Conservation (phyloP, 148 eudicot genomes). For the Rhododendron mucronatum region DNA sequence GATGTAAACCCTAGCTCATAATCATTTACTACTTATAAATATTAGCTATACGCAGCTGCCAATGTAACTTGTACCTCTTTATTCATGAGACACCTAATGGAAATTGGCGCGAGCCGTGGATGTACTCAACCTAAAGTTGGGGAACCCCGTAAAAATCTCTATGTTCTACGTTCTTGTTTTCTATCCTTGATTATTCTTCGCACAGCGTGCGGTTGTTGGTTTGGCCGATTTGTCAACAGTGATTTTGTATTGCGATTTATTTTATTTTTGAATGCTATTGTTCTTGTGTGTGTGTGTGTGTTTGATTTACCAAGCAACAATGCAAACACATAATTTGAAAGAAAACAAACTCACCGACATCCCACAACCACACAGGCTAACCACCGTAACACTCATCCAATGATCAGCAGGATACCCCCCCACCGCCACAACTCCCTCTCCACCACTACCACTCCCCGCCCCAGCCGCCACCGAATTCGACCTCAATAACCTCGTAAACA, state of each 20-base stretch:
- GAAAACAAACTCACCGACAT: slow-evolving; percentile 52
- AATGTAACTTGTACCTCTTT: neutral
- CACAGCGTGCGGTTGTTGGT: neutral
- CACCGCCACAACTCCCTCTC: slow-evolving; percentile 27
- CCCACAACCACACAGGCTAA: slow-evolving; percentile 70
- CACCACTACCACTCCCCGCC: slow-evolving; percentile 26
- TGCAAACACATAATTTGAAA: neutral
- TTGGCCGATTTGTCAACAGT: neutral
- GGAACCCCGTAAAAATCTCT: neutral
- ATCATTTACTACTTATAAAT: no score
- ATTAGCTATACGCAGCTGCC: no score
- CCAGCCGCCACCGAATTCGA: slow-evolving; percentile 24
- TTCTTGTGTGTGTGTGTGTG: neutral
- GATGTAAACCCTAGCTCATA: no score
- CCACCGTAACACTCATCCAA: slow-evolving; percentile 68
- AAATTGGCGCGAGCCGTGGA: neutral
- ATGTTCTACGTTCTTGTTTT: neutral
- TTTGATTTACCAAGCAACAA: neutral
- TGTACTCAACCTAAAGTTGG: neutral
- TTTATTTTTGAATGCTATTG: neutral
- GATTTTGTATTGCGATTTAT: neutral
- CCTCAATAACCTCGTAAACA: slow-evolving; percentile 61
- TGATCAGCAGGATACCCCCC: slow-evolving; percentile 49
- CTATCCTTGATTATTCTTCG: neutral
- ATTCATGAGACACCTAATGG: neutral